phyloP scores from a whole-genome alignment of 208 protist genomes.

The Leishmania tarentolae region DNA sequence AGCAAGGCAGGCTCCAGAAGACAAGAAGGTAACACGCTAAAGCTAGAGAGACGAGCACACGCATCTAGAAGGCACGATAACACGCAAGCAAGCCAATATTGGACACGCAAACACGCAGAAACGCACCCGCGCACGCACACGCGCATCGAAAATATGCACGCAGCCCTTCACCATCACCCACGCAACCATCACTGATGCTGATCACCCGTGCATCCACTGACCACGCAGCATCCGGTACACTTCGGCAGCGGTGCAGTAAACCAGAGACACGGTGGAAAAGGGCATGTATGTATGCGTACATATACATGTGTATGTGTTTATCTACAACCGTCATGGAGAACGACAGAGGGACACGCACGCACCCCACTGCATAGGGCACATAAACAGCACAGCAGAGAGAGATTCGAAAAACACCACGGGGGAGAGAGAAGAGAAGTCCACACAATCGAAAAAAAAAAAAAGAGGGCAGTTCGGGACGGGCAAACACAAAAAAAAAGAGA shows the following conservation, averaged over 20 bases:
- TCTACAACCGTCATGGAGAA: neutral
- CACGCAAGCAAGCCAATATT: neutral
- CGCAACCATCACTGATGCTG: neutral
- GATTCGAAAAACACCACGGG: neutral
- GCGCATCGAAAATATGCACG: neutral
- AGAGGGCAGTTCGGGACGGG: neutral
- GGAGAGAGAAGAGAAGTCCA: too few species aligned
- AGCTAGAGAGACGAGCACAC: slow-evolving; percentile 9
- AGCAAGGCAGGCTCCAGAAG: neutral
- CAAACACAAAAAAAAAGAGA: neutral
- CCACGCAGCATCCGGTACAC: neutral
- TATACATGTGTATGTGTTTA: neutral
- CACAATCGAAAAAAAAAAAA: neutral
- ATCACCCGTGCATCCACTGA: neutral
- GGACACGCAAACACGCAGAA: neutral
- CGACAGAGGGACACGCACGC: neutral
- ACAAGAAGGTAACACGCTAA: slow-evolving; percentile 2
- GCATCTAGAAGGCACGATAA: slow-evolving; percentile 14
- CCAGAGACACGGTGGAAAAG: neutral
- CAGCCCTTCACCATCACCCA: neutral
- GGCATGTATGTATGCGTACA: neutral
- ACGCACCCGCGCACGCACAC: neutral
- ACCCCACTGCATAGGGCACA: neutral
- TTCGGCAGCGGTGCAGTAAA: neutral
- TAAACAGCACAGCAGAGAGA: neutral